Percentiles rank a stretch among this genome's conserved stretches.
Evolutionary conservation across 2,329 filamentous ascomycete species (phyloP).

Genomic region (Phyllosticta ampelicida): DNA sequence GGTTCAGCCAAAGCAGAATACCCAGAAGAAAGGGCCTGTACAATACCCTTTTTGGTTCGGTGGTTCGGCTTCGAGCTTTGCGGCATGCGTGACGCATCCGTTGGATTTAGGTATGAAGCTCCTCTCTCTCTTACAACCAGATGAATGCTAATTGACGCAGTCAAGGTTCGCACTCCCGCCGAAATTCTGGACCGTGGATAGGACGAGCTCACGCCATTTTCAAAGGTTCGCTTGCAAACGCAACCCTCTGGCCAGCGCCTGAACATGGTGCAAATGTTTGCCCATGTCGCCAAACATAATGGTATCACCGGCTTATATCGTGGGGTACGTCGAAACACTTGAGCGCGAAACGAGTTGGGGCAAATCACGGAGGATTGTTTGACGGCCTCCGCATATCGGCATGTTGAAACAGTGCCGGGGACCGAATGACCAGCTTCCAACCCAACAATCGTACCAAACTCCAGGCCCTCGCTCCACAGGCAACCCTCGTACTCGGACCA

Average conservation of each 20-base stretch:
- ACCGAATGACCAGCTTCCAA: background rate
- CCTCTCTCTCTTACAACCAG: slow-evolving; percentile 11
- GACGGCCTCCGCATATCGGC: background rate
- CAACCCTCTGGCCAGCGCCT: slow-evolving; percentile 59
- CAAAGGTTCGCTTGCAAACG: slow-evolving; percentile 75
- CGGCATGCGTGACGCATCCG: slow-evolving; percentile 84
- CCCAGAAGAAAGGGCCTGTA: slow-evolving; percentile 28
- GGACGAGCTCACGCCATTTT: background rate
- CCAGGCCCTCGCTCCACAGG: background rate
- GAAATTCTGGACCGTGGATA: background rate
- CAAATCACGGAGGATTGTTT: background rate
- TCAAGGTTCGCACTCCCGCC: slow-evolving; percentile 28
- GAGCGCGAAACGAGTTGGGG: background rate
- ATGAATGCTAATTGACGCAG: slow-evolving; percentile 26
- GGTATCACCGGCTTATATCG: slow-evolving; percentile 76
- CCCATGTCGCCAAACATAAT: slow-evolving; percentile 65
- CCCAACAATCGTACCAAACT: background rate
- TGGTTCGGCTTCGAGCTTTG: slow-evolving; percentile 85
- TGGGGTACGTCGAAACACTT: slow-evolving; percentile 42
- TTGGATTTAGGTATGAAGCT: slow-evolving; percentile 68
- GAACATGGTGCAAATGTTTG: slow-evolving; percentile 76
- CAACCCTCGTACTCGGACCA: background rate
- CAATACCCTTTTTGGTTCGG: slow-evolving; percentile 70
- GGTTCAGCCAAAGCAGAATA: slow-evolving; percentile 29
- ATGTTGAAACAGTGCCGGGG: background rate